These are phyloP conservation scores for Kwoniella bestiolae DNA, from an alignment of 768 basidiomycete species.

Conservation along the genomic window DNA sequence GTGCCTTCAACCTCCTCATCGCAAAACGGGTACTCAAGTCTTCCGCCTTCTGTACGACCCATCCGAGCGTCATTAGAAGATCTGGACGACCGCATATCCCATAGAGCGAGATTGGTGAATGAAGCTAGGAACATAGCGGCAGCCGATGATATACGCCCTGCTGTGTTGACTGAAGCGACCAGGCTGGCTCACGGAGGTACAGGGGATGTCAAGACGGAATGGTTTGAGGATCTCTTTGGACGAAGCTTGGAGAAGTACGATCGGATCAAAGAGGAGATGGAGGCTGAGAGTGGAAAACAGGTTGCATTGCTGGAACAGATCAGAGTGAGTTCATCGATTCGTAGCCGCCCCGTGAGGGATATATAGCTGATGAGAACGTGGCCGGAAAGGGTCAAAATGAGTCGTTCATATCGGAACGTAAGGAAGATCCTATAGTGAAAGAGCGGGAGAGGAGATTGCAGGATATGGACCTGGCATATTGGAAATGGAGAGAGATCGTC, in stretches of 20 bases:
- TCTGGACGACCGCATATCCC: constrained; percentile 71
- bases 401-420: constrained; percentile 73
- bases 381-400: constrained; percentile 68
- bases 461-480: constrained; percentile 79
- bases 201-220: constrained; percentile 73
- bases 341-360: no score
- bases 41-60: constrained; percentile 47
- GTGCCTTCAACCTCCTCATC: constrained; percentile 61
- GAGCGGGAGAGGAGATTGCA: constrained; percentile 81
- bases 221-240: constrained; percentile 84
- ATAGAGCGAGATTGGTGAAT: constrained; percentile 67
- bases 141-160: constrained; percentile 73
- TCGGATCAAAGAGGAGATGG: constrained; percentile 64
- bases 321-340: constrained; percentile 71
- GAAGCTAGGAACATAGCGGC: constrained; percentile 68
- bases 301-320: constrained; percentile 69
- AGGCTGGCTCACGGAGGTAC: constrained; percentile 65
- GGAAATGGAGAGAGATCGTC: constrained; percentile 82
- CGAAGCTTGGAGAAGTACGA: constrained; percentile 82
- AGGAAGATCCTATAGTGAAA: constrained; percentile 75
- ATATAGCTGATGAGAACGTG: neutral
- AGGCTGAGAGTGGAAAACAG: constrained; percentile 67
- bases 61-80: constrained; percentile 69
- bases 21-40: constrained; percentile 24
- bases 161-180: constrained; percentile 69